These are phyloP conservation scores for Peribolospora kevripleyi DNA, from an alignment of 768 basidiomycete genomes.

Conservation along the genomic window DNA sequence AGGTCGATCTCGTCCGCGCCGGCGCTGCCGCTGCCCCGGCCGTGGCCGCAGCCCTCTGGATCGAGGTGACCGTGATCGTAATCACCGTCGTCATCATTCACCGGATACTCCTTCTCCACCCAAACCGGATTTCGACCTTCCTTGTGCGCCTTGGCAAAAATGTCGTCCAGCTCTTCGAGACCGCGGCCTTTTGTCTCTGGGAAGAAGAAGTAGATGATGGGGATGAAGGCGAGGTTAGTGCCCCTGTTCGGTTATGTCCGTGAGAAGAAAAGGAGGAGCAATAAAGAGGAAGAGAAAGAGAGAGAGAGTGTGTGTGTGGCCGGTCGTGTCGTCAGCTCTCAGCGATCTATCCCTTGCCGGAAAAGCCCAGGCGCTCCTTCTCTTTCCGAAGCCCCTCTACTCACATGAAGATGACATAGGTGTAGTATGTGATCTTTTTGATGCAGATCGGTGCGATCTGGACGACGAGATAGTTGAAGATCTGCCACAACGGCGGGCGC, in stretches of 20 bases:
- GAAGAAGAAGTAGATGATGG: background rate
- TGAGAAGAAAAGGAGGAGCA: background rate
- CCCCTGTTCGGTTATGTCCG: no score
- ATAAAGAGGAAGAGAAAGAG: background rate
- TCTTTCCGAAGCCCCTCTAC: background rate
- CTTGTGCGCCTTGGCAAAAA: constrained; percentile 2
- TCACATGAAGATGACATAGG: constrained; percentile 1
- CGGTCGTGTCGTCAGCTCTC: background rate
- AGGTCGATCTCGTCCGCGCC: background rate
- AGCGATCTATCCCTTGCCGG: background rate
- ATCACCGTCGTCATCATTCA: background rate
- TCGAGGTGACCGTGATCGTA: background rate
- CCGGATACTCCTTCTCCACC: background rate
- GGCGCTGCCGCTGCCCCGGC: background rate
- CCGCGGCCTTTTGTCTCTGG: background rate
- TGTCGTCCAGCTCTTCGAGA: constrained; percentile 3
- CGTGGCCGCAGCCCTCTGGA: background rate
- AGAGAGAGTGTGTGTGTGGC: background rate
- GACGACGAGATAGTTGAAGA: background rate
- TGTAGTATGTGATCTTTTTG: background rate
- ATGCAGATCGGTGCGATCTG: background rate
- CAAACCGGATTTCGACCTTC: background rate
- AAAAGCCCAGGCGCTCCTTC: no score
- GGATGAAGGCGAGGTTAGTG: background rate
- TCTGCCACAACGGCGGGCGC: background rate